A percentile compares a stretch with the other conserved stretches of the same genome.
phyloP scores from a whole-genome alignment of 257 asterid genomes.

The Cordia subcordata region DNA sequence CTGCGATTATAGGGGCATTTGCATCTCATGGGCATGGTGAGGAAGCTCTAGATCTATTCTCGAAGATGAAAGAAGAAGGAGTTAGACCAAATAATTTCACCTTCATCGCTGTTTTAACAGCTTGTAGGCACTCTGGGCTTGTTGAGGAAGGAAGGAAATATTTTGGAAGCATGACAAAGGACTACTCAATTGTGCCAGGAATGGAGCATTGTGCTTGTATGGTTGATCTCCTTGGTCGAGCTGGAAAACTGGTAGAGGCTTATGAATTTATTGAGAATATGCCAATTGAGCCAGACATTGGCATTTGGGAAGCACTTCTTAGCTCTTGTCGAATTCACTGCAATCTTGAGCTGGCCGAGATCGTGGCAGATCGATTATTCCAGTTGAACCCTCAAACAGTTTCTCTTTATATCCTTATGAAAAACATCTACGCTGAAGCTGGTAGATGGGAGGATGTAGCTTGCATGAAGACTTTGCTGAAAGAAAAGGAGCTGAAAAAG shows the following conservation, averaged over 20 bases:
- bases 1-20: slow-evolving; percentile 19
- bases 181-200: slow-evolving; percentile 14
- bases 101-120: slow-evolving; percentile 21
- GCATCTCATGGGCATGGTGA: slow-evolving; percentile 20
- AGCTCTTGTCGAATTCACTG: slow-evolving; percentile 23
- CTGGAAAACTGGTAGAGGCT: slow-evolving; percentile 17
- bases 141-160: slow-evolving; percentile 19
- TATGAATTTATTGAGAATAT: slow-evolving; percentile 17
- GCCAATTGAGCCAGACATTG: slow-evolving; percentile 13
- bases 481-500: slow-evolving; percentile 14
- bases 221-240: slow-evolving; percentile 24
- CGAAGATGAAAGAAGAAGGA: slow-evolving; percentile 18
- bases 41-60: slow-evolving; percentile 17
- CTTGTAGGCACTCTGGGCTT: slow-evolving; percentile 24
- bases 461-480: slow-evolving; percentile 9
- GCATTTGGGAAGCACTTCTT: slow-evolving; percentile 24
- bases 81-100: slow-evolving; percentile 16
- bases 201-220: too few relatives aligned
- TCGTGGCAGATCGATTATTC: slow-evolving; percentile 14
- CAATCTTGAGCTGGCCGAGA: slow-evolving; percentile 18
- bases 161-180: slow-evolving; percentile 18
- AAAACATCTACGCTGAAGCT: too few relatives aligned
- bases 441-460: too few relatives aligned
- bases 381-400: slow-evolving; percentile 10
- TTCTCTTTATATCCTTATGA: slow-evolving; percentile 16